Evolutionary conservation across 106 monocot genomes (phyloP), one percentile per base, ranked within the genome.

Genomic region (Dendrobium nobile): DNA sequence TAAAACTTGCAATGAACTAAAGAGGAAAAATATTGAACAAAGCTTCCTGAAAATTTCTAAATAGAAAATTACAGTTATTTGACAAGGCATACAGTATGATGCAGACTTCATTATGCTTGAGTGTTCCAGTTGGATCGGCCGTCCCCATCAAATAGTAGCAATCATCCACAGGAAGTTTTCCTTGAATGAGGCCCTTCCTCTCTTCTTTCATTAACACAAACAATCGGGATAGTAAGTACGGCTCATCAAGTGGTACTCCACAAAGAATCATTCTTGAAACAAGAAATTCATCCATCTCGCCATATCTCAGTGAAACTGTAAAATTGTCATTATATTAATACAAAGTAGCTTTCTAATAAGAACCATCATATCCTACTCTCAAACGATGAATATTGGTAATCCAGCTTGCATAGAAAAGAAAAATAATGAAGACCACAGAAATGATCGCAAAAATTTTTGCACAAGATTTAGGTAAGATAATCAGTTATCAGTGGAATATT

Each of bases 81-180:
- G 22, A 74, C 20, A 41, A 65, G 42, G 72, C 93, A 81, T 86
- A 94, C 94, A 94, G 86, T 82, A 94, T 88, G 7, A 94, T 43
- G 72, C 94, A 94, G 77, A 94, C 94, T 94, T 94, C 86, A 83
- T 94, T 82, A n/a, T 73, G 33, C 13, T 77, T 67, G 4, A 94
- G 75, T 54, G 42, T 83, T 59, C 85, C 85, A 1, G 92, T 92
- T 41, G 94, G 94, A 40, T 94, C 94, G 15, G 88, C 41, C 4
- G 94, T 92, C 22, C 92, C 94, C 94, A 94, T 94, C 72, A 94
- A 61, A 85, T 94, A 85, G 80, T 90, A 94, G 31, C 83, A 94
- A 18, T 94, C 92, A 11, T 19, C 79, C 5, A 94, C 43, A 19
- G 90, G 87, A 68, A 94, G 33, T 44, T 78, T 92, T 47, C 89